These are phyloP conservation scores for Pneumocystis murina DNA, from an alignment of 1,139 yeast genomes.

Conservation along the genomic window DNA sequence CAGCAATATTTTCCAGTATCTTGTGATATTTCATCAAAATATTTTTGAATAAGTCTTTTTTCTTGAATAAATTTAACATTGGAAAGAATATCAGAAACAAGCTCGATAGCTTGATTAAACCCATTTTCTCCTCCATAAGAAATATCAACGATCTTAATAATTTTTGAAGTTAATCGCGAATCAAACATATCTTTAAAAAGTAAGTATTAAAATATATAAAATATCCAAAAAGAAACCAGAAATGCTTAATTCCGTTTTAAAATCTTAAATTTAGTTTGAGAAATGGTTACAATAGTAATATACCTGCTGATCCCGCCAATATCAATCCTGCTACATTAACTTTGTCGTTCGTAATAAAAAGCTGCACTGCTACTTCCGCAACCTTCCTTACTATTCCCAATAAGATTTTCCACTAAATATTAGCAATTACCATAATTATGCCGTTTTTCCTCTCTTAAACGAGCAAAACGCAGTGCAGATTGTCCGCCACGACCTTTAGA, in stretches of 20 bases:
- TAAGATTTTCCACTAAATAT: neutral
- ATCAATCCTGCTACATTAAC: slow-evolving; percentile 87
- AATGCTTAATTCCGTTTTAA: slow-evolving; percentile 81
- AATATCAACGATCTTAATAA: slow-evolving; percentile 84
- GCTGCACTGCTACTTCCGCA: slow-evolving; percentile 95
- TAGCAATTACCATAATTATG: slow-evolving; percentile 54
- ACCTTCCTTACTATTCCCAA: slow-evolving; percentile 52
- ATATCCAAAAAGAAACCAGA: slow-evolving; percentile 33
- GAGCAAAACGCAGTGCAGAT: slow-evolving; percentile 95
- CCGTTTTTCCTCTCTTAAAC: slow-evolving; percentile 97
- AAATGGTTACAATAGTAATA: neutral
- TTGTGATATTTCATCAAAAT: slow-evolving; percentile 92
- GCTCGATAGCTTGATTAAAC: slow-evolving; percentile 94
- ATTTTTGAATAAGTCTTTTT: slow-evolving; percentile 78
- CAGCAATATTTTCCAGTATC: slow-evolving; percentile 88
- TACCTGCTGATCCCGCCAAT: slow-evolving; percentile 80
- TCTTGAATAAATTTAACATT: slow-evolving; percentile 96
- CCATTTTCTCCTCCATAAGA: slow-evolving; percentile 99
- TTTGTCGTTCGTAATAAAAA: slow-evolving; percentile 82
- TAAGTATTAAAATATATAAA: neutral
- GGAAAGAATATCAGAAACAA: slow-evolving; percentile 89
- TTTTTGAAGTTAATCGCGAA: slow-evolving; percentile 69
- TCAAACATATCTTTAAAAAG: slow-evolving; percentile 48
- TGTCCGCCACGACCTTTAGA: slow-evolving; percentile 86
- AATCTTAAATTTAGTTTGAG: slow-evolving; percentile 32